A percentile compares a stretch with the other conserved stretches of the same genome.
Evolutionary conservation across 192 early-diverging fungal genomes (phyloP).

Genomic region (Coemansia javaensis): DNA sequence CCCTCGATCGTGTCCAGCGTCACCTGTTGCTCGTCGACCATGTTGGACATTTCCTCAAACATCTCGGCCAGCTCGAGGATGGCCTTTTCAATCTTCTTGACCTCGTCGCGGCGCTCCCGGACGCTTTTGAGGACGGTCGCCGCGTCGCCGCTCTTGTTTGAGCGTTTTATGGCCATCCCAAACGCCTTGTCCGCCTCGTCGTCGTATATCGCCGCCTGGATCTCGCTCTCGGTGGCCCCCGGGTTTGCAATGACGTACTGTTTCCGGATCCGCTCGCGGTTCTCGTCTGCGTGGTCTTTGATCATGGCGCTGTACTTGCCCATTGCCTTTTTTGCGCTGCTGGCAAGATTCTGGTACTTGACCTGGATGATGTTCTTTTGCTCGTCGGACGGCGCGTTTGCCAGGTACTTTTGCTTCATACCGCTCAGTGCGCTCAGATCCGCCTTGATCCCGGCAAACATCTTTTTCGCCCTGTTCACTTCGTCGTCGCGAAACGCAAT

Average conservation of each 20-base stretch:
- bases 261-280: slow-evolving; percentile 8
- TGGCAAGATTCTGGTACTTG: neutral
- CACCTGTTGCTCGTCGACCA: slow-evolving; percentile 26
- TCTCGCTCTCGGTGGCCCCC: slow-evolving; percentile 14
- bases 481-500: neutral
- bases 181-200: slow-evolving; percentile 28
- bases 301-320: neutral
- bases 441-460: neutral
- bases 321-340: neutral
- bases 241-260: slow-evolving; percentile 30
- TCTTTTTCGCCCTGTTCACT: neutral
- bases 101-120: slow-evolving; percentile 17
- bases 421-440: neutral
- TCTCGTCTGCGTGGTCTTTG: neutral
- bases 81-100: slow-evolving; percentile 23
- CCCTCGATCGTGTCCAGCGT: slow-evolving; percentile 24
- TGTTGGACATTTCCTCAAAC: slow-evolving; percentile 11
- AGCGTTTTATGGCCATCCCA: slow-evolving; percentile 9
- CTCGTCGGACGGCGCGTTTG: neutral
- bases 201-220: slow-evolving; percentile 21
- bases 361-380: neutral
- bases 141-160: slow-evolving; percentile 3
- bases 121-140: slow-evolving; percentile 16
- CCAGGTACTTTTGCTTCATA: neutral
- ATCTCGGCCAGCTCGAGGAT: slow-evolving; percentile 16